A percentile compares a stretch with the other conserved stretches of the same genome.
Conservation (phyloP, 345 rosid genomes). For the Gossypium ekmanianum region DNA sequence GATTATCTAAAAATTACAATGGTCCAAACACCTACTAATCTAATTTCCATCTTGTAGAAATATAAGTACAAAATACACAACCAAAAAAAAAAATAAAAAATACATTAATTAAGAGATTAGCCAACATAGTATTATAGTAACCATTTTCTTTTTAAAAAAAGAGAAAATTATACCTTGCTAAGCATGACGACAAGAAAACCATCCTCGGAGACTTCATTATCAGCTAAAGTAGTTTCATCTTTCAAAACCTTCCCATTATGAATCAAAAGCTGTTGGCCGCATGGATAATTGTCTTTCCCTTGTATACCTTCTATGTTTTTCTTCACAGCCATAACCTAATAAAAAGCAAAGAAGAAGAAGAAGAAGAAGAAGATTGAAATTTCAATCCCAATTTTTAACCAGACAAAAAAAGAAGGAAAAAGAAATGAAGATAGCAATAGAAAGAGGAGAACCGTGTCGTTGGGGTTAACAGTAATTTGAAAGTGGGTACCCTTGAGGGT, state of each 20-base stretch:
- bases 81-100: neutral
- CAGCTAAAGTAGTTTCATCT: constrained; percentile 83
- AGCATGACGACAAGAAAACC: constrained; percentile 99
- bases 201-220: constrained; percentile 81
- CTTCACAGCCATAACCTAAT: constrained; percentile 90
- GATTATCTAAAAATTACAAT: neutral
- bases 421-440: neutral
- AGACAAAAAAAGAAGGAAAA: neutral
- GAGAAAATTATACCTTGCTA: constrained; percentile 58
- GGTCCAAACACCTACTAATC: neutral
- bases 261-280: constrained; percentile 89
- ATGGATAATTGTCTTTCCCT: constrained; percentile 94
- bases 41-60: neutral
- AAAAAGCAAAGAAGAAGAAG: neutral
- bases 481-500: constrained; percentile 95
- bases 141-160: neutral
- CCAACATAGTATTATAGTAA: neutral
- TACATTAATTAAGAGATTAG: neutral
- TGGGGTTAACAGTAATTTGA: constrained; percentile 85
- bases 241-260: constrained; percentile 97
- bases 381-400: constrained; percentile 7
- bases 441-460: constrained; percentile 62
- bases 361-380: neutral
- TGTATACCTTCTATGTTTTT: constrained; percentile 91
- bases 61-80: neutral